Percentiles rank a stretch among this genome's conserved stretches.
Conservation (phyloP, 2,329 filamentous ascomycete genomes). For the Hymenoscyphus fraxineus region DNA sequence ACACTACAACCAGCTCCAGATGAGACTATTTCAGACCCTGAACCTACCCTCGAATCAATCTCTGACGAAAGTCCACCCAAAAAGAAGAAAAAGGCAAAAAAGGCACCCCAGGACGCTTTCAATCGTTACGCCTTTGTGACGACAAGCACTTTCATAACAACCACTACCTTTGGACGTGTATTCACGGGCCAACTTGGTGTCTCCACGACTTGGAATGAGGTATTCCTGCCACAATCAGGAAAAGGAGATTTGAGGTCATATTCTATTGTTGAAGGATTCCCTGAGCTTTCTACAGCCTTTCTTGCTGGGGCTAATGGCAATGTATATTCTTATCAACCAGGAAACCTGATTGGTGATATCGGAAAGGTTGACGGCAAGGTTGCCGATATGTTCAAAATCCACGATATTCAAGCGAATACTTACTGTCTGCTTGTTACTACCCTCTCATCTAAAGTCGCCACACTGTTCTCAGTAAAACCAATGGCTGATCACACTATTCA, state of each 20-base stretch:
- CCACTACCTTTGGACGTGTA: constrained; percentile 58
- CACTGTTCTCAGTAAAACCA: constrained; percentile 26
- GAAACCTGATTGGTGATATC: constrained; percentile 18
- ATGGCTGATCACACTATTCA: background rate
- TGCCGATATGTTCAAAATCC: constrained; percentile 34
- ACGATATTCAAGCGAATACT: constrained; percentile 7
- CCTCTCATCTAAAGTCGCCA: constrained; percentile 36
- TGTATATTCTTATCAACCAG: constrained; percentile 26
- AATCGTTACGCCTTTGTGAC: constrained; percentile 62
- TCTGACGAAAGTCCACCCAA: constrained; percentile 7
- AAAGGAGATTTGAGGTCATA: constrained; percentile 43
- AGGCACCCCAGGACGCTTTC: constrained; percentile 44
- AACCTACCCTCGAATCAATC: constrained; percentile 2
- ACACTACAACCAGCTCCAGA: background rate
- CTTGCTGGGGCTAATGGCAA: constrained; percentile 44
- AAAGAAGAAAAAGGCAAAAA: constrained; percentile 35
- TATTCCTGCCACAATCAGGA: constrained; percentile 30
- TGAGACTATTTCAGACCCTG: background rate
- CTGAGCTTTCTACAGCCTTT: constrained; percentile 39
- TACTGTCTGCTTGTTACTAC: constrained; percentile 29
- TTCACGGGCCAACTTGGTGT: constrained; percentile 41
- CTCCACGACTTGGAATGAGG: constrained; percentile 28
- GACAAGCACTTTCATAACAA: constrained; percentile 49
- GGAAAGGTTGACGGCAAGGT: constrained; percentile 28
- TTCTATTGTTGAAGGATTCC: constrained; percentile 42